Evolutionary conservation across 1,284 basidiomycete species (phyloP).

Genomic region (Trametes sp.): DNA sequence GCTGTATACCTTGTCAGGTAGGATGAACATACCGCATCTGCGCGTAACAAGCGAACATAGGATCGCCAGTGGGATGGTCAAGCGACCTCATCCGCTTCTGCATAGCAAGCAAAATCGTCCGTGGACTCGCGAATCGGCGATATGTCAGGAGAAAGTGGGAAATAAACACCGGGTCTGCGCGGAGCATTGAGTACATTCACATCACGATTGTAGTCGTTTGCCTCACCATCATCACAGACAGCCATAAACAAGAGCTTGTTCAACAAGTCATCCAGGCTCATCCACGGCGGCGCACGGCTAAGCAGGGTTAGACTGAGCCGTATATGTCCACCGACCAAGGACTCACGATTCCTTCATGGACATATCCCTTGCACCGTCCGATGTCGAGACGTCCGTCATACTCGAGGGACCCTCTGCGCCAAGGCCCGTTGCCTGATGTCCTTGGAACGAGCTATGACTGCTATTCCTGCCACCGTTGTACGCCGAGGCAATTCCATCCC

Average conservation of each 20-base stretch:
- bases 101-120: constrained; percentile 81
- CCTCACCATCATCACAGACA: constrained; percentile 76
- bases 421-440: constrained; percentile 19
- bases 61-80: constrained; percentile 74
- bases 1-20: neutral
- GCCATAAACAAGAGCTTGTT: constrained; percentile 75
- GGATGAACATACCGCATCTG: constrained; percentile 73
- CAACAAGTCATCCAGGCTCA: constrained; percentile 74
- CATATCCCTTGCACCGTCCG: constrained; percentile 28
- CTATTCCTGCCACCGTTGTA: constrained; percentile 28
- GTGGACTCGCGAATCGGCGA: constrained; percentile 78
- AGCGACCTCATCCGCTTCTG: constrained; percentile 83
- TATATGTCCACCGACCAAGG: neutral
- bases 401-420: constrained; percentile 20
- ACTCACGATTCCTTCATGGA: constrained; percentile 45
- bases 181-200: constrained; percentile 14
- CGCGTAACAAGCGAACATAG: constrained; percentile 83
- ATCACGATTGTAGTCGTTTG: neutral
- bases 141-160: constrained; percentile 83
- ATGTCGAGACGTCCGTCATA: constrained; percentile 29
- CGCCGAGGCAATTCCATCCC: constrained; percentile 32
- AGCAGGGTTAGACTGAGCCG: constrained; percentile 12
- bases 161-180: constrained; percentile 73
- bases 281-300: constrained; percentile 73
- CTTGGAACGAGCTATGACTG: constrained; percentile 34